phyloP scores from a whole-genome alignment of 208 protist genomes.

The Balamuthia mandrillaris region DNA sequence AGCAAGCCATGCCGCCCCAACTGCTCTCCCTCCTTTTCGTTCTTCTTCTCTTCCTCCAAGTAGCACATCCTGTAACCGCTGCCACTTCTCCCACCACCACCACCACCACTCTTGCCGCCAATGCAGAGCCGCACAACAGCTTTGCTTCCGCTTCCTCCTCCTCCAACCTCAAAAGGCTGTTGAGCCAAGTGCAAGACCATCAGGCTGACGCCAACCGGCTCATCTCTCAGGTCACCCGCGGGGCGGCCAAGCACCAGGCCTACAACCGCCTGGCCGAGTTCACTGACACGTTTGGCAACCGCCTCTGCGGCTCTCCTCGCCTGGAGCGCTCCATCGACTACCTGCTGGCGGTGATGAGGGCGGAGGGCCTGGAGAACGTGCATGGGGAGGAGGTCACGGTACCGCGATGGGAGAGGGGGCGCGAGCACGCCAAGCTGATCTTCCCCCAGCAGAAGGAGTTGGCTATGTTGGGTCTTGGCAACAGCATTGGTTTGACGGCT shows the following conservation, averaged over 20 bases:
- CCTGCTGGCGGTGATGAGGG: neutral
- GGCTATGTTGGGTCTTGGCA: neutral
- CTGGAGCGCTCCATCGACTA: neutral
- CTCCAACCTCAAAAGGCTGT: neutral
- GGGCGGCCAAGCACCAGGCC: neutral
- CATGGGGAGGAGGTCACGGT: neutral
- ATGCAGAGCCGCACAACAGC: neutral
- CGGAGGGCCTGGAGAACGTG: neutral
- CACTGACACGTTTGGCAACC: neutral
- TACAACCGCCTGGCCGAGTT: neutral
- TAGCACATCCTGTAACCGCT: too few relatives aligned
- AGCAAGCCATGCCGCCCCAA: too few relatives aligned
- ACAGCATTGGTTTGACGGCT: too few relatives aligned
- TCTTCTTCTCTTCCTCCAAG: too few relatives aligned
- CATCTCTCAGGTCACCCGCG: neutral
- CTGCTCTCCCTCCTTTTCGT: too few relatives aligned
- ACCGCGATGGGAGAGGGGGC: conserved; percentile 6
- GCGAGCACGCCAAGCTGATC: neutral
- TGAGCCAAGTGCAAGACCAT: too few relatives aligned
- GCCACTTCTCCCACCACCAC: too few relatives aligned
- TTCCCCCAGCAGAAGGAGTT: neutral
- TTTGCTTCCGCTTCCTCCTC: too few relatives aligned
- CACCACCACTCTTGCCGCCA: neutral
- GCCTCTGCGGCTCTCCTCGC: neutral
- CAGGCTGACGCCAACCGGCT: neutral